Evolutionary conservation across 768 basidiomycete genomes (phyloP), one percentile per base, ranked within the genome.

Genomic region (Tricholoma matsutake): DNA sequence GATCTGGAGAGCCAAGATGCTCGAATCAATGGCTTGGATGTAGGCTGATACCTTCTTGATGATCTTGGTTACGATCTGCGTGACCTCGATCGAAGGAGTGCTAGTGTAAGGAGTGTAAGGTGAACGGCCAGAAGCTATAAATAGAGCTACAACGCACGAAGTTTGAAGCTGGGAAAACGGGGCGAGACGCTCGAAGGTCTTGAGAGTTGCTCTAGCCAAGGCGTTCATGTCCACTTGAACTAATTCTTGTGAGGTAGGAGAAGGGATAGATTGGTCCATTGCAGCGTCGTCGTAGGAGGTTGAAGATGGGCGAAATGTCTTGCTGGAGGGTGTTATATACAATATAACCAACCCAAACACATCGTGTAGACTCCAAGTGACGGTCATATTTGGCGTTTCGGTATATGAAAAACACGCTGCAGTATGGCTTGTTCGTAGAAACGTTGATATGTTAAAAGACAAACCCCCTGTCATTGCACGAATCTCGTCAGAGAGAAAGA

Each of bases 181-280:
- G 4, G 72, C 73, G 16, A 78, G 68, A 8, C 77, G 72, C 54
- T 78, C 75, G n/a, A 77, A 67, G 3, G 75, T 73, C 63, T 77
- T 78, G 31, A 72, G 64, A 1, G 75, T 77, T 9, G 67, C 67
- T 45, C 67, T 70, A 4, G 73, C 76, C 11, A 73, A 53, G 28
- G 31, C 51, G 7, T 53, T n/a, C 16, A 31, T 32, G 51, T 53
- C 29, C 18, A 53, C 9, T 7, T 28, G 28, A 25, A 25, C 14
- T 16, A 7, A 14, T 51, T 53, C 51, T 18, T 53, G 51, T 18
- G 29, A n/a, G 14, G 51, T 10, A 7, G 28, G 13, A 3, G 51
- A 53, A n/a, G 29, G 8, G 6, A 13, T 25, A 13, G 31, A 16
- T 32, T 53, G 51, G 25, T 51, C 49, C 49, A 51, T 49, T 35